Base-by-base conservation (phyloP, 2,329 filamentous ascomycete species). In the Penicillium sp. region DNA sequence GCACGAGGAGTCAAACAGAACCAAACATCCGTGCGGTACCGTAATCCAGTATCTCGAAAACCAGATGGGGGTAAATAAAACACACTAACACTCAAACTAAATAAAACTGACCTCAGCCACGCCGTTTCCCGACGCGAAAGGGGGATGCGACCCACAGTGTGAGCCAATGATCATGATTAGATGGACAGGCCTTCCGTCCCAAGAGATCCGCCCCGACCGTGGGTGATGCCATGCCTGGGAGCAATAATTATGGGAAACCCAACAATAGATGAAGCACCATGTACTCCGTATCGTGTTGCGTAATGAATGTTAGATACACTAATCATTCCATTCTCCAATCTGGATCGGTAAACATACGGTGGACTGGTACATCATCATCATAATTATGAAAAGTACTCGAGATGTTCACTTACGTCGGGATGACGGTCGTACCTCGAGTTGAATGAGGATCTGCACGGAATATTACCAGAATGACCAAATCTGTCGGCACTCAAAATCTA, bases 361-460 rank as follows among this genome's bases (percentile, higher is more conserved):
- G 11, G 26, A 25, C 2, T 6, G 5, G 19, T 28, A 35, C 26
- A 26, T 38, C n/a, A 6, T 19, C 28, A 26, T 28, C 19, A 3
- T 7, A 51, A 3, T 6, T 19, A n/a, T 6, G 14, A 40, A 10
- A 10, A 53, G 33, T 3, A 5, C 16, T 38, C 7, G 22, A 35
- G 45, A 49, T 11, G 37, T 37, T n/a, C 7, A 46, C 46, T 60
- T 53, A n/a, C 42, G 28, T 58, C 43, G 46, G 5, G 13, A 59
- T 52, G 53, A 37, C 49, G 57, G 59, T 38, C 11, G 38, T 42
- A 25, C 49, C 33, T 30, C 19, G 6, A 53, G 53, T 60, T 45
- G 51, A 57, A 62, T 62, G 51, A 62, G 45, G 60, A 64, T 64
- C 57, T 58, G 55, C 60, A 54, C 2, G 26, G n/a, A 10, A 40